Percentiles rank a stretch among this genome's conserved stretches.
phyloP scores from a whole-genome alignment of 225 moss, liverwort and hornwort species.

The Asterella californica region DNA sequence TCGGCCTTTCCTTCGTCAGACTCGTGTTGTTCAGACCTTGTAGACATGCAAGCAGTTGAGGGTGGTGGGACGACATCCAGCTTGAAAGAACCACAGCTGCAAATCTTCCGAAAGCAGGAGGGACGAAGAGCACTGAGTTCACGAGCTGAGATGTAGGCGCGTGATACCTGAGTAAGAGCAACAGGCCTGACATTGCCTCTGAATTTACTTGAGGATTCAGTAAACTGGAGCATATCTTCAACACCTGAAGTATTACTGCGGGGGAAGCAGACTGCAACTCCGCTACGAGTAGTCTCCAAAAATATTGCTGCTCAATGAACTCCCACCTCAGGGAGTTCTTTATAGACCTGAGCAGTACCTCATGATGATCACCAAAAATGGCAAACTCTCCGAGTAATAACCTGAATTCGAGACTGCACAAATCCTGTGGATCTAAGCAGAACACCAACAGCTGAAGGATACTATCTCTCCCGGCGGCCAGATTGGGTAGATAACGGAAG shows the following conservation, averaged over 20 bases:
- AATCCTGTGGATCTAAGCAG: conserved; percentile 75
- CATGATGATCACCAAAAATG: conserved; percentile 70
- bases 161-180: conserved; percentile 64
- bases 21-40: conserved; percentile 59
- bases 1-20: conserved; percentile 53
- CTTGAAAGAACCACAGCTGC: conserved; percentile 74
- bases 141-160: conserved; percentile 71
- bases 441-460: conserved; percentile 59
- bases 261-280: conserved; percentile 65
- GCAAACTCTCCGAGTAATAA: conserved; percentile 76
- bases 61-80: conserved; percentile 82
- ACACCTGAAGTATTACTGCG: conserved; percentile 57
- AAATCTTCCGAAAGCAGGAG: conserved; percentile 75
- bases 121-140: conserved; percentile 61
- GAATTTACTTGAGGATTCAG: conserved; percentile 55
- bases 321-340: conserved; percentile 79
- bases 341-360: conserved; percentile 51
- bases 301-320: conserved; percentile 88
- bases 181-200: conserved; percentile 77
- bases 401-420: conserved; percentile 74
- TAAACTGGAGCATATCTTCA: conserved; percentile 52
- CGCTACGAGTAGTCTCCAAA: conserved; percentile 83
- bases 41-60: conserved; percentile 64
- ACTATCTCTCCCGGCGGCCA: conserved; percentile 68
- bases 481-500: conserved; percentile 75